Evolutionary conservation across 345 rosid genomes (phyloP).

Genomic region (Bretschneidera sinensis): DNA sequence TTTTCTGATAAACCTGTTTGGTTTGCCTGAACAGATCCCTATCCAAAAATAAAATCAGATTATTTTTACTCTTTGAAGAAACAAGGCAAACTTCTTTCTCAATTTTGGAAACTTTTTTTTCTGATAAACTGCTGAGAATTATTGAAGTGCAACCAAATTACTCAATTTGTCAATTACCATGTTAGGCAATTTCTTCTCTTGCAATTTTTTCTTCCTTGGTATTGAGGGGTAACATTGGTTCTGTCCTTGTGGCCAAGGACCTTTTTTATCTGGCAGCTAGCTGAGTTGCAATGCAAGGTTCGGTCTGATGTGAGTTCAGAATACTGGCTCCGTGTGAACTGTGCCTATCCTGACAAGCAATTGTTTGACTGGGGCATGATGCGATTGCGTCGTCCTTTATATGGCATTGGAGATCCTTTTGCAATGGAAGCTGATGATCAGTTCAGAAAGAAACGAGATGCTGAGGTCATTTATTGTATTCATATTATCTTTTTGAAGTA

Average conservation of each 20-base stretch:
- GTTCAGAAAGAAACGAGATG: constrained; percentile 88
- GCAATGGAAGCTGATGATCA: constrained; percentile 85
- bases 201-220: constrained; percentile 17
- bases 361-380: constrained; percentile 96
- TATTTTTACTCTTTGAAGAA: neutral
- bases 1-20: no score
- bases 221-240: constrained; percentile 24
- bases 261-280: no score
- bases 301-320: constrained; percentile 81
- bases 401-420: constrained; percentile 92
- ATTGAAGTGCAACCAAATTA: constrained; percentile 1
- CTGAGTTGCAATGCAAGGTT: constrained; percentile 78
- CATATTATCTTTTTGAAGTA: neutral
- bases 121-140: neutral
- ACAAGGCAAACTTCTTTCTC: neutral
- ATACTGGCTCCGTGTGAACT: constrained; percentile 70
- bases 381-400: constrained; percentile 71
- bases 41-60: neutral
- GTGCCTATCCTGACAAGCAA: constrained; percentile 63
- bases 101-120: neutral
- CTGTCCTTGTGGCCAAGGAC: constrained; percentile 29
- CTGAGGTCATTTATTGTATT: constrained; percentile 55
- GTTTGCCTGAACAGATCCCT: no score
- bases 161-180: neutral
- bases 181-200: constrained; percentile 2